phyloP scores from a whole-genome alignment of 176 grass and related monocot genomes.

The Musa acuminata region DNA sequence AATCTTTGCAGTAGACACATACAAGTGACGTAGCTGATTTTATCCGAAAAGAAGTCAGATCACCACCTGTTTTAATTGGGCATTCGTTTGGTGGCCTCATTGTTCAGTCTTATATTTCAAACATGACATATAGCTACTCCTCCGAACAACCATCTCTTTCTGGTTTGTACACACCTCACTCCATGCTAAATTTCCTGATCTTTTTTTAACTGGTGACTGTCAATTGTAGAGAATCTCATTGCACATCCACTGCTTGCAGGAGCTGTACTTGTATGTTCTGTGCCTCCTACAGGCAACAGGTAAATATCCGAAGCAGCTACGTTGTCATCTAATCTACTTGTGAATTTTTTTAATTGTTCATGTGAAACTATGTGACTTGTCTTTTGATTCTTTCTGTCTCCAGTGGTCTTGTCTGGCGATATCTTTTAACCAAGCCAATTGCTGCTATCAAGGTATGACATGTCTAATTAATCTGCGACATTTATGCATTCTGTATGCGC shows the following conservation, averaged over 20 bases:
- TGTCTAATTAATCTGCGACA: not conserved
- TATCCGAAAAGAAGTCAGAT: slow-evolving; percentile 44
- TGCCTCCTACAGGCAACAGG: slow-evolving; percentile 92
- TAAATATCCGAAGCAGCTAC: slow-evolving; percentile 12
- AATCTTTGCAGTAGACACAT: slow-evolving; percentile 82
- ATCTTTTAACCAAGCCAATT: slow-evolving; percentile 74
- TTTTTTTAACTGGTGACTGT: not conserved
- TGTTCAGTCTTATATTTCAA: slow-evolving; percentile 79
- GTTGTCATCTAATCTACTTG: not conserved
- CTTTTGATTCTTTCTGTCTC: slow-evolving; percentile 9
- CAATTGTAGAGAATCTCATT: slow-evolving; percentile 19
- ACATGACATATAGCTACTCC: slow-evolving; percentile 31
- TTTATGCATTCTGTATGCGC: not conserved
- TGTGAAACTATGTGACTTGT: not conserved
- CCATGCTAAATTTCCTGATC: not conserved
- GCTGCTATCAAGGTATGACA: slow-evolving; percentile 68
- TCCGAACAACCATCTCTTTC: slow-evolving; percentile 9
- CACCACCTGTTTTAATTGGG: slow-evolving; percentile 60
- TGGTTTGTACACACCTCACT: not conserved
- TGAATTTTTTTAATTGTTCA: slow-evolving; percentile 1
- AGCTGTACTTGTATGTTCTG: slow-evolving; percentile 73
- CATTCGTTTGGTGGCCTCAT: slow-evolving; percentile 96
- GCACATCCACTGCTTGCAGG: slow-evolving; percentile 49
- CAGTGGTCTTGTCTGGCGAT: slow-evolving; percentile 85
- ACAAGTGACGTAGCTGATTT: slow-evolving; percentile 71